phyloP scores from a whole-genome alignment of 805 yeast species.

The Trichomonascus vanleenenianus region DNA sequence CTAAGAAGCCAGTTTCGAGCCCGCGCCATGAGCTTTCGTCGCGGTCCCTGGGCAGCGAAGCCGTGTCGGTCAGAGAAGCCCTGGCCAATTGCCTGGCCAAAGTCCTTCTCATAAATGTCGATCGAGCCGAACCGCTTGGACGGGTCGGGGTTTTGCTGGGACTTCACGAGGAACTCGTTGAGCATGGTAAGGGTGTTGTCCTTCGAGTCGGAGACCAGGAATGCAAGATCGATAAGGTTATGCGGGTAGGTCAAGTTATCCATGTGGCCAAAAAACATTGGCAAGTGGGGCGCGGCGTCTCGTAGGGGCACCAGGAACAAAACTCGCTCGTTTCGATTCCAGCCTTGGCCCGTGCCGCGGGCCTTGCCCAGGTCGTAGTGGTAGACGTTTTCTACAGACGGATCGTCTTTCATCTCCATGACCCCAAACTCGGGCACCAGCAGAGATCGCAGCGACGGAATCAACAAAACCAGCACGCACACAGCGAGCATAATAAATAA shows the following conservation, averaged over 20 bases:
- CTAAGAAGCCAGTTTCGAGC: conserved; percentile 93
- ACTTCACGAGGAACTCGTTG: conserved; percentile 44
- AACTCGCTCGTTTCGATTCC: conserved; percentile 73
- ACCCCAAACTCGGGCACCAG: neutral
- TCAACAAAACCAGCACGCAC: neutral
- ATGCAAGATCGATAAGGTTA: conserved; percentile 71
- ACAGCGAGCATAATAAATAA: too few relatives aligned
- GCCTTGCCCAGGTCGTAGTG: conserved; percentile 67
- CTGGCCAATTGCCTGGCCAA: conserved; percentile 92
- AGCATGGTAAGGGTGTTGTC: conserved; percentile 78
- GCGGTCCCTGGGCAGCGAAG: conserved; percentile 93
- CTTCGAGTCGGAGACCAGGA: conserved; percentile 81
- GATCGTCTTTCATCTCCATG: conserved; percentile 18
- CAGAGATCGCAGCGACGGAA: neutral
- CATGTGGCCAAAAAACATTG: conserved; percentile 83
- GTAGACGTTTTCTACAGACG: conserved; percentile 37
- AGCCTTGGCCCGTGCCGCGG: conserved; percentile 62
- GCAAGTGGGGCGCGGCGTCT: conserved; percentile 85
- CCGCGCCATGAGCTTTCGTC: conserved; percentile 92
- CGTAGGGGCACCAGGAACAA: conserved; percentile 83
- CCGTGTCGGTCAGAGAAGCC: conserved; percentile 94
- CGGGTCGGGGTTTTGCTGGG: conserved; percentile 60
- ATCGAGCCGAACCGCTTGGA: conserved; percentile 70
- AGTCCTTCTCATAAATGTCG: conserved; percentile 83
- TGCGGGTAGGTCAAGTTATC: conserved; percentile 79